phyloP scores from a whole-genome alignment of 192 early-diverging fungal species.

The Pilobolus umbonatus region DNA sequence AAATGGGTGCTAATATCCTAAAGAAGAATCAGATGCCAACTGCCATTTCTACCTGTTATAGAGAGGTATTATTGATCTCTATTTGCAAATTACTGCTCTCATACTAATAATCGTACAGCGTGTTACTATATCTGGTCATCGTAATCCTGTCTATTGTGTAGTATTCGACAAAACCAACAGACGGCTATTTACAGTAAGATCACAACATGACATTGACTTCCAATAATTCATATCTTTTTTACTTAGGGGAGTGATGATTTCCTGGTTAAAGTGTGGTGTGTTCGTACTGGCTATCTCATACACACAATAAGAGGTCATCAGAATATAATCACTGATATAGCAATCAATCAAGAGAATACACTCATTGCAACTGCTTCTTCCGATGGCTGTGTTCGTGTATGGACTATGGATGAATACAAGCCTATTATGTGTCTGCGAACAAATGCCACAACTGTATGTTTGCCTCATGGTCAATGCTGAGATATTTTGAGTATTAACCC shows the following conservation, averaged over 20 bases:
- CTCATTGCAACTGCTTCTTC: constrained; percentile 71
- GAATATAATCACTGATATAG: constrained; percentile 71
- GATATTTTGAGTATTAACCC: neutral
- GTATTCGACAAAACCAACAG: constrained; percentile 70
- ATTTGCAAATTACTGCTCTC: constrained; percentile 8
- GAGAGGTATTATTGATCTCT: constrained; percentile 27
- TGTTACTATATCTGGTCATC: constrained; percentile 68
- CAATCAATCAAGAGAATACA: constrained; percentile 73
- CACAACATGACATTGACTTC: neutral
- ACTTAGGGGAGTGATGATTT: constrained; percentile 77
- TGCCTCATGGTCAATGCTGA: constrained; percentile 12
- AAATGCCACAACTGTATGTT: constrained; percentile 36
- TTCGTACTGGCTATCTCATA: constrained; percentile 70
- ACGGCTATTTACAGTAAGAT: constrained; percentile 63
- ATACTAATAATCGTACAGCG: constrained; percentile 37
- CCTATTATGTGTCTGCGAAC: constrained; percentile 57
- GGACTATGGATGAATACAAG: constrained; percentile 66
- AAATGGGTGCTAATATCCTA: constrained; percentile 24
- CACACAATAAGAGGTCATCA: constrained; percentile 79
- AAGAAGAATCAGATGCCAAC: constrained; percentile 14
- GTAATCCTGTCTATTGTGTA: constrained; percentile 68
- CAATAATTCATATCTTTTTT: constrained; percentile 1
- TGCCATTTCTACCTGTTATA: constrained; percentile 29
- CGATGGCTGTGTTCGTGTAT: constrained; percentile 74
- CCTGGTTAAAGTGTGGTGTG: constrained; percentile 82